phyloP scores from a whole-genome alignment of 805 yeast species.

The Yarrowia keelungensis region DNA sequence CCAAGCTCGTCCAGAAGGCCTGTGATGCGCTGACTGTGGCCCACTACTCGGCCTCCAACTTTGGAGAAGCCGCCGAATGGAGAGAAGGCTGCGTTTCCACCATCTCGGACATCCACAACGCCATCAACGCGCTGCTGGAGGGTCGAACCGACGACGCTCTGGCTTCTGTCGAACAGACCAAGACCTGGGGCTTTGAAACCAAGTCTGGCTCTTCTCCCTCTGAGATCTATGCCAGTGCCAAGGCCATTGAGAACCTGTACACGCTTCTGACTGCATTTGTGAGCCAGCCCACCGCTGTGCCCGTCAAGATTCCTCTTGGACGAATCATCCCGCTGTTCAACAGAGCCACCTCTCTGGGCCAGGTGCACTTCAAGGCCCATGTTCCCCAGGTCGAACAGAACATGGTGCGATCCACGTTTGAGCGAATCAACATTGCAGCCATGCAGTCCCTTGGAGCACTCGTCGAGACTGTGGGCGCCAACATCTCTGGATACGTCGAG shows the following conservation, averaged over 20 bases:
- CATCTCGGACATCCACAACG: conserved; percentile 41
- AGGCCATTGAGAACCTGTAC: conserved; percentile 38
- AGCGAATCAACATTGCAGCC: conserved; percentile 56
- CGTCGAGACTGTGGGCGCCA: conserved; percentile 56
- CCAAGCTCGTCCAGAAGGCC: conserved; percentile 53
- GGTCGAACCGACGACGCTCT: conserved; percentile 35
- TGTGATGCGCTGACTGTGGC: conserved; percentile 61
- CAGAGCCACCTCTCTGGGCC: conserved; percentile 57
- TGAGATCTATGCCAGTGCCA: conserved; percentile 14
- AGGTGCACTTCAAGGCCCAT: conserved; percentile 60
- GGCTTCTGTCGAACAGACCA: conserved; percentile 8
- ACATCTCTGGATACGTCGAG: conserved; percentile 52
- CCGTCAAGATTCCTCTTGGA: conserved; percentile 71
- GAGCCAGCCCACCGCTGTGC: conserved; percentile 60
- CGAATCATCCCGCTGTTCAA: conserved; percentile 60
- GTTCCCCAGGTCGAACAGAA: conserved; percentile 37
- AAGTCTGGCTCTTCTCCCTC: conserved; percentile 21
- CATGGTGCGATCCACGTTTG: conserved; percentile 64
- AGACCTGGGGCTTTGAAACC: conserved; percentile 21
- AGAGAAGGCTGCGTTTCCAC: conserved; percentile 57
- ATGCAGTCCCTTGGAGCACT: conserved; percentile 44
- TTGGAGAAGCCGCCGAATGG: conserved; percentile 59
- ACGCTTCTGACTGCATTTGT: conserved; percentile 56
- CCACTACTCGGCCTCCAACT: conserved; percentile 63
- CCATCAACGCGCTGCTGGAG: conserved; percentile 39